phyloP scores from a whole-genome alignment of 306 rosid species.

The Arachis stenosperma region DNA sequence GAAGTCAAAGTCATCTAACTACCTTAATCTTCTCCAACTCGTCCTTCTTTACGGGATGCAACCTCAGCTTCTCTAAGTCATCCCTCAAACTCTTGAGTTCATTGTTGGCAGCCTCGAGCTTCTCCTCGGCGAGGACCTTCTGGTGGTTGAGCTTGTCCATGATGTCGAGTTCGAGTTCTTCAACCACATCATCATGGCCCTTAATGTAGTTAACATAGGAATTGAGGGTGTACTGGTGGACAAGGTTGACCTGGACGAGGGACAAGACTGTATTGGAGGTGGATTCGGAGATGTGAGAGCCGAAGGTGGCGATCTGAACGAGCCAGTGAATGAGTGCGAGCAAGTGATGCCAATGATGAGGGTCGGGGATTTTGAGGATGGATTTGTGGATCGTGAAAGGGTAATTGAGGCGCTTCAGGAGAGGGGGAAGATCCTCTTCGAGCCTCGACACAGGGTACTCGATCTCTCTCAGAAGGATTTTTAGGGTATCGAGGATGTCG shows the following conservation, averaged over 20 bases:
- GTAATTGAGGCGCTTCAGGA: slow-evolving; percentile 58
- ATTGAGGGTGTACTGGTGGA: slow-evolving; percentile 49
- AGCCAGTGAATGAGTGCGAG: slow-evolving; percentile 94
- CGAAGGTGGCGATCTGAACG: slow-evolving; percentile 60
- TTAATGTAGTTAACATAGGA: slow-evolving; percentile 58
- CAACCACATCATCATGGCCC: slow-evolving; percentile 70
- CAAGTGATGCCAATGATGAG: slow-evolving; percentile 85
- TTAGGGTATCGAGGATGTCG: slow-evolving; percentile 69
- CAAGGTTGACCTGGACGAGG: slow-evolving; percentile 31
- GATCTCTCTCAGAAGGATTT: slow-evolving; percentile 56
- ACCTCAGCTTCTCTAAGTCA: slow-evolving; percentile 48
- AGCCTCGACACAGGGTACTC: slow-evolving; percentile 57
- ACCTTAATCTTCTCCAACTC: slow-evolving; percentile 52
- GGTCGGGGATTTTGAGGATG: slow-evolving; percentile 71
- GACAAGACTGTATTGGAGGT: slow-evolving; percentile 34
- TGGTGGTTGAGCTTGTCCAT: slow-evolving; percentile 51
- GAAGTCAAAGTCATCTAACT: neutral
- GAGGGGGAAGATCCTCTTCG: slow-evolving; percentile 72
- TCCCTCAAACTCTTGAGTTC: slow-evolving; percentile 10
- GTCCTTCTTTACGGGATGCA: slow-evolving; percentile 60
- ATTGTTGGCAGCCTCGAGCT: slow-evolving; percentile 27
- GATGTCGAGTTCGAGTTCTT: slow-evolving; percentile 52
- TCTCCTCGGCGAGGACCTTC: slow-evolving; percentile 46
- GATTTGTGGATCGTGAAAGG: slow-evolving; percentile 78
- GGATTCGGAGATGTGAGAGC: slow-evolving; percentile 37